Conservation (phyloP, 805 yeast species). For the Diddensiella santjacobensis region DNA sequence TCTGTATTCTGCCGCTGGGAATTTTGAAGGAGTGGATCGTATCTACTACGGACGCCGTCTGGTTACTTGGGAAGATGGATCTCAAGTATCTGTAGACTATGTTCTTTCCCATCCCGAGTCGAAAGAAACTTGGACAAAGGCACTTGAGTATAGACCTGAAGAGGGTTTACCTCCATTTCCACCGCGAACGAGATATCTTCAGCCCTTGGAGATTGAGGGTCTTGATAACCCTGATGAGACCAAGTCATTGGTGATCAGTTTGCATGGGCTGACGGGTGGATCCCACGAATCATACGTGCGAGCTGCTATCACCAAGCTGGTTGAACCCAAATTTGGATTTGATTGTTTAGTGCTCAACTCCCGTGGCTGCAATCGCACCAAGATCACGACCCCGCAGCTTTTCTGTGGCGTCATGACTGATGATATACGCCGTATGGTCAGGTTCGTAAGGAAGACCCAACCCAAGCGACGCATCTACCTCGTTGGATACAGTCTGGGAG, state of each 20-base stretch:
- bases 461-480: constrained; percentile 66
- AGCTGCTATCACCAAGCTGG: constrained; percentile 31
- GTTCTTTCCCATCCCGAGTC: constrained; percentile 41
- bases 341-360: constrained; percentile 67
- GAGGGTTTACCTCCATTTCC: constrained; percentile 40
- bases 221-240: constrained; percentile 31
- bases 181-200: constrained; percentile 50
- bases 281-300: constrained; percentile 77
- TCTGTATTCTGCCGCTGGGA: constrained; percentile 55
- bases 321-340: constrained; percentile 38
- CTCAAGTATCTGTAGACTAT: constrained; percentile 72
- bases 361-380: constrained; percentile 73
- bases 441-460: constrained; percentile 45
- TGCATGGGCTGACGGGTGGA: constrained; percentile 84
- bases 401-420: constrained; percentile 71
- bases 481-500: constrained; percentile 82
- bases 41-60: constrained; percentile 79
- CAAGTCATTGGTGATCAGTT: constrained; percentile 57
- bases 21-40: constrained; percentile 47
- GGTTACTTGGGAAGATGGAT: constrained; percentile 60
- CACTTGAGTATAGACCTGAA: constrained; percentile 30
- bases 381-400: constrained; percentile 62
- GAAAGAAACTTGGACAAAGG: constrained; percentile 35
- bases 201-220: constrained; percentile 42
- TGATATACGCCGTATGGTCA: constrained; percentile 57